These are phyloP conservation scores for Lumnitzera littorea DNA, from an alignment of 345 rosid genomes.

Conservation along the genomic window DNA sequence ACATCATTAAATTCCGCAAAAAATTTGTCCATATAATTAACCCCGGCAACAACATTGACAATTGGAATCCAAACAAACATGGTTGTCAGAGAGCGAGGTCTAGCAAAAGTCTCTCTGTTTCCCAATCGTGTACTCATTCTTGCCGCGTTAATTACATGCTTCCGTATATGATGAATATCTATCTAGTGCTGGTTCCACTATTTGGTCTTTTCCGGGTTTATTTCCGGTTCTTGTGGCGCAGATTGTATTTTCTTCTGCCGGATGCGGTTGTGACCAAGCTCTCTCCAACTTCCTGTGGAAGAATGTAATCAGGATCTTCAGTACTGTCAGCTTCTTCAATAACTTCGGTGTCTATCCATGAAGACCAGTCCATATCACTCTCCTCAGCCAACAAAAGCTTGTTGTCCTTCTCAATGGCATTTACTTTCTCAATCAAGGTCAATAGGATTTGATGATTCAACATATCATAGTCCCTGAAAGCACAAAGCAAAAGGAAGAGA, in stretches of 20 bases:
- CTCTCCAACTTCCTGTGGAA: slow-evolving; percentile 37
- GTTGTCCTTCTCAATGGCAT: slow-evolving; percentile 34
- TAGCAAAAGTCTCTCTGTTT: too few species aligned
- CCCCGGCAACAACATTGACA: too few species aligned
- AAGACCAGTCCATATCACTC: slow-evolving; percentile 48
- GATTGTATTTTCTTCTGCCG: slow-evolving; percentile 2
- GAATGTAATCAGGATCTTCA: slow-evolving; percentile 50
- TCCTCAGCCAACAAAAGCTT: slow-evolving; percentile 21
- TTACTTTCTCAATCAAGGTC: slow-evolving; percentile 53
- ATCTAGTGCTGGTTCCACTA: neutral
- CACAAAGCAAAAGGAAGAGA: too few species aligned
- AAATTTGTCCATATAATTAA: too few species aligned
- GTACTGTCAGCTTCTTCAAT: slow-evolving; percentile 40
- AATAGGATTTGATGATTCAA: slow-evolving; percentile 58
- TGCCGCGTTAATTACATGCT: too few species aligned
- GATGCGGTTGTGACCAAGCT: neutral
- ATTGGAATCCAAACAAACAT: too few species aligned
- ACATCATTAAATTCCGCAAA: too few species aligned
- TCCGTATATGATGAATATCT: too few species aligned
- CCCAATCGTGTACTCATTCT: too few species aligned
- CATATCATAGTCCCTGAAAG: slow-evolving; percentile 61
- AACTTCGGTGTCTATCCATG: slow-evolving; percentile 60
- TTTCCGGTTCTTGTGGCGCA: slow-evolving; percentile 2
- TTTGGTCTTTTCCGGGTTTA: too few species aligned
- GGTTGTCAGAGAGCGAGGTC: too few species aligned